phyloP scores from a whole-genome alignment of 2,329 filamentous ascomycete genomes.

The Stachybotrys chlorohalonatus region DNA sequence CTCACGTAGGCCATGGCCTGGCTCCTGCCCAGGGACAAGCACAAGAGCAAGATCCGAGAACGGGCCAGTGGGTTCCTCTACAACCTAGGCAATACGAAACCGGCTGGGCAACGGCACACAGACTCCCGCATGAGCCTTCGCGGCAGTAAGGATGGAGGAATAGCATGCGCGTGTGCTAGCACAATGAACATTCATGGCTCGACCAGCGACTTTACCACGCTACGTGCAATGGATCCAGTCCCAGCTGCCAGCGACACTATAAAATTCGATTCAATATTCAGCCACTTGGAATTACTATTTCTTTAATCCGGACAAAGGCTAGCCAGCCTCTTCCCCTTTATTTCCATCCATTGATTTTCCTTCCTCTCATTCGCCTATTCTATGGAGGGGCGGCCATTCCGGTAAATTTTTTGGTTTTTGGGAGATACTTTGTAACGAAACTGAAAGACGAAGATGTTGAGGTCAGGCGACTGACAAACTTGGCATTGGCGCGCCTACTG shows the following conservation, averaged over 20 bases:
- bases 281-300: background rate
- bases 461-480: background rate
- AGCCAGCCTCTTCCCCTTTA: no score
- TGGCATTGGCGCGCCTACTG: background rate
- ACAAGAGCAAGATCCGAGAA: constrained; percentile 25
- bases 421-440: background rate
- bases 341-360: no score
- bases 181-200: background rate
- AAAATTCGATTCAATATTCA: background rate
- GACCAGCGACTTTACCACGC: background rate
- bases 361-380: no score
- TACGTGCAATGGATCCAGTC: background rate
- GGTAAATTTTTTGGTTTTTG: background rate
- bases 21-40: constrained; percentile 13
- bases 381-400: background rate
- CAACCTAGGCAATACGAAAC: constrained; percentile 22
- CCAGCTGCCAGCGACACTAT: background rate
- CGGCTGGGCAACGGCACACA: constrained; percentile 24
- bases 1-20: constrained; percentile 12
- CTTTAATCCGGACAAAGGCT: background rate
- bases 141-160: background rate
- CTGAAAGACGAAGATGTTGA: background rate
- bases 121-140: constrained; percentile 11
- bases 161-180: background rate
- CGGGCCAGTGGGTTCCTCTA: constrained; percentile 25